A percentile compares a stretch with the other conserved stretches of the same genome.
Conservation (phyloP, 345 rosid genomes). For the Euphorbia pulcherrima region DNA sequence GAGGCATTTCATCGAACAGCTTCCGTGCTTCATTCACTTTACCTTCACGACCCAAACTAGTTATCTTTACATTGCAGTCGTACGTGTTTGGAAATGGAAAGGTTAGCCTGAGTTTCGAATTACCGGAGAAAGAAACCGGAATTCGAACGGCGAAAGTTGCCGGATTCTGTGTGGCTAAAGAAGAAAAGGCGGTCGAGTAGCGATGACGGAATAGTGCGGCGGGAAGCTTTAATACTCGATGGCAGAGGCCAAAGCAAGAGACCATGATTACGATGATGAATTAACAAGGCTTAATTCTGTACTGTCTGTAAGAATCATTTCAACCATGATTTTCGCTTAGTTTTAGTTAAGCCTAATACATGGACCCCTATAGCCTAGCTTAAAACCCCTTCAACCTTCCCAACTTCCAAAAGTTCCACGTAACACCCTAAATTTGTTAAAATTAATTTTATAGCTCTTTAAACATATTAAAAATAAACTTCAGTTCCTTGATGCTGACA, state of each 20-base stretch:
- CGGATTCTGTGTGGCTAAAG: not conserved
- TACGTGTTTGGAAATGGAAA: not conserved
- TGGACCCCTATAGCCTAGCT: too few relatives aligned
- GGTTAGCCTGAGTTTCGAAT: constrained; percentile 4
- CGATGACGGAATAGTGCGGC: not conserved
- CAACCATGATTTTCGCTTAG: too few relatives aligned
- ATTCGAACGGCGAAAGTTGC: not conserved
- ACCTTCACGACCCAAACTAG: not conserved
- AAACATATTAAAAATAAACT: too few relatives aligned
- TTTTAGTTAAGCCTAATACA: too few relatives aligned
- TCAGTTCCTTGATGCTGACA: too few relatives aligned
- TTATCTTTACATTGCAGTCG: constrained; percentile 1
- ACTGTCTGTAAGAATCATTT: too few relatives aligned
- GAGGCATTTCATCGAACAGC: constrained; percentile 15
- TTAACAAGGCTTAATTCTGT: not conserved
- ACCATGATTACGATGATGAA: not conserved
- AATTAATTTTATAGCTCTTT: too few relatives aligned
- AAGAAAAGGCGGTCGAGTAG: not conserved
- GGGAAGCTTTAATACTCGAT: constrained; percentile 8
- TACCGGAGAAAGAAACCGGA: not conserved
- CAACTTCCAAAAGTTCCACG: too few relatives aligned
- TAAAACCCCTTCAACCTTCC: too few relatives aligned
- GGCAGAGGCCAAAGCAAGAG: not conserved
- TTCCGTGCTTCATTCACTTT: constrained; percentile 11
- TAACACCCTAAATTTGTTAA: too few relatives aligned